phyloP scores from a whole-genome alignment of 441 rosid genomes.

The Erodium texanum region DNA sequence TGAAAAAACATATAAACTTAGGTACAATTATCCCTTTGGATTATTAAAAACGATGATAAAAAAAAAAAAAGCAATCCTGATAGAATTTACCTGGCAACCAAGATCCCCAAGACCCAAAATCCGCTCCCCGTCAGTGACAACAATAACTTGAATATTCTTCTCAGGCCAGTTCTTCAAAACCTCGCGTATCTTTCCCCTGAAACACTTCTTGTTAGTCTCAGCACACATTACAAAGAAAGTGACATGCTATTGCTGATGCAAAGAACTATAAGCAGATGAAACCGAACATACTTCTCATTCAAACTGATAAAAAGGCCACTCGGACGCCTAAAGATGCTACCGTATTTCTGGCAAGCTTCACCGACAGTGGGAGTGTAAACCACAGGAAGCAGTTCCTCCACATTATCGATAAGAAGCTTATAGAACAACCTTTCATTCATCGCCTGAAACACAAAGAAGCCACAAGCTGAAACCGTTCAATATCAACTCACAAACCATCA shows the following conservation, averaged over 20 bases:
- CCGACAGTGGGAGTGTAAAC: constrained; percentile 98
- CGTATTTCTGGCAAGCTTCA: constrained; percentile 97
- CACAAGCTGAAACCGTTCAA: neutral
- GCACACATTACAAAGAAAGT: neutral
- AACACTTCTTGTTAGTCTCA: constrained; percentile 12
- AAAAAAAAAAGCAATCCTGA: neutral
- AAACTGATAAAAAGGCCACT: constrained; percentile 90
- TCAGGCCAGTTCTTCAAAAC: constrained; percentile 89
- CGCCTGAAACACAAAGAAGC: constrained; percentile 40
- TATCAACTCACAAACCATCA: neutral
- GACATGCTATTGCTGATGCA: neutral
- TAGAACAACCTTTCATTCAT: constrained; percentile 87
- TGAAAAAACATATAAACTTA: no score
- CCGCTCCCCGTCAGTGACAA: constrained; percentile 88
- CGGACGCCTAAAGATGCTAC: constrained; percentile 87
- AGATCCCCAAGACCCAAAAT: constrained; percentile 75
- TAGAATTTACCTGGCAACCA: constrained; percentile 79
- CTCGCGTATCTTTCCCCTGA: constrained; percentile 78
- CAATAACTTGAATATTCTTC: constrained; percentile 79
- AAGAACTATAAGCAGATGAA: no score
- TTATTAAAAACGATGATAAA: neutral
- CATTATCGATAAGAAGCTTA: constrained; percentile 83
- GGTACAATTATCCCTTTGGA: no score
- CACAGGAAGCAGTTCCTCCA: constrained; percentile 89
- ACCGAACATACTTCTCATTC: constrained; percentile 59